Percentiles rank a stretch among this genome's conserved stretches.
These are phyloP conservation scores for Cryphonectria japonica DNA, from an alignment of 2,329 filamentous ascomycete genomes.

Conservation along the genomic window DNA sequence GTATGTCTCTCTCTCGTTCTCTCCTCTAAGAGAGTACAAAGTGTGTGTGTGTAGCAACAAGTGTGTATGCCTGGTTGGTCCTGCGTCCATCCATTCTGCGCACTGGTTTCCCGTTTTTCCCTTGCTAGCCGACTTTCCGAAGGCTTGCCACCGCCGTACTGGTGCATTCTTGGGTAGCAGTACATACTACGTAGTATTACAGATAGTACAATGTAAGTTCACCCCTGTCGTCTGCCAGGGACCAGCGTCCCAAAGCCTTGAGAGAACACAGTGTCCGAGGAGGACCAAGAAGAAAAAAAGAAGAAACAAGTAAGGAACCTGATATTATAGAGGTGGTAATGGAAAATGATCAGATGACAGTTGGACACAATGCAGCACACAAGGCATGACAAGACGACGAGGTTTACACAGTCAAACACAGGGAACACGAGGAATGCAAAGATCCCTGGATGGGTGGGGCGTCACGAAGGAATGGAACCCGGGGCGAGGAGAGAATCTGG, in stretches of 20 bases:
- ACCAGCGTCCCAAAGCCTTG: neutral
- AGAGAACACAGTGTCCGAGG: too few species aligned
- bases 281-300: neutral
- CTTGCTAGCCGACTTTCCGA: neutral
- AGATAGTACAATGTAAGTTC: neutral
- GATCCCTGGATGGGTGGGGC: neutral
- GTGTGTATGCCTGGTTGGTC: too few species aligned
- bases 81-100: too few species aligned
- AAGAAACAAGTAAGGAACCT: too few species aligned
- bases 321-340: too few species aligned
- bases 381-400: too few species aligned
- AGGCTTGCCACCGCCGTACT: neutral
- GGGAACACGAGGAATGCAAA: neutral
- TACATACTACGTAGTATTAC: neutral
- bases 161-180: neutral
- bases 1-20: too few species aligned
- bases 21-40: too few species aligned
- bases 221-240: neutral
- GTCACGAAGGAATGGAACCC: neutral
- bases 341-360: neutral
- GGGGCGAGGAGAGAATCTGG: neutral
- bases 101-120: neutral
- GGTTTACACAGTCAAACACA: neutral
- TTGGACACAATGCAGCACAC: neutral
- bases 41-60: too few species aligned